Evolutionary conservation across 257 asterid genomes (phyloP).

Genomic region (Mentha longifolia): DNA sequence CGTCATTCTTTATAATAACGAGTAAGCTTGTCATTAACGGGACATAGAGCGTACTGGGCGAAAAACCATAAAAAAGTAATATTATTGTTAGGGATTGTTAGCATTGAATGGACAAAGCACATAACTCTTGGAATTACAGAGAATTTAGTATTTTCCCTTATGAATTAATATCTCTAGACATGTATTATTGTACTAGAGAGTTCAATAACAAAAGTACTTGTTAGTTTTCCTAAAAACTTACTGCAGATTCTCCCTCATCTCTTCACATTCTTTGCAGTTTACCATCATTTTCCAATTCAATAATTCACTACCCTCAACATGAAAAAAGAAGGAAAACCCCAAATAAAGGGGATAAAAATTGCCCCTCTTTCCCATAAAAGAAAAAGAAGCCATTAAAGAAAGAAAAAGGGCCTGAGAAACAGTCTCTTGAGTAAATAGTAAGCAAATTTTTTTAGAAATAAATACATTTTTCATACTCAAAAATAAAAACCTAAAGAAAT

Average conservation of each 20-base stretch:
- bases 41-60: neutral
- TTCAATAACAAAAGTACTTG: neutral
- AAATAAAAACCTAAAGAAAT: too few species aligned
- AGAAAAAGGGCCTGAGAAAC: constrained; percentile 6
- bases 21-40: too few species aligned
- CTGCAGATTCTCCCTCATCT: neutral
- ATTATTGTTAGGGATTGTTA: neutral
- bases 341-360: too few species aligned
- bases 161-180: neutral
- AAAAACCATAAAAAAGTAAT: neutral
- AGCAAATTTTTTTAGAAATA: too few species aligned
- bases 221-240: neutral
- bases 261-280: neutral
- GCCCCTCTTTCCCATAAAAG: constrained; percentile 14
- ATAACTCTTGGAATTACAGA: constrained; percentile 18
- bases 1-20: too few species aligned
- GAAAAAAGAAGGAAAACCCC: neutral
- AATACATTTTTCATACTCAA: too few species aligned
- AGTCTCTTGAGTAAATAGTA: constrained; percentile 39
- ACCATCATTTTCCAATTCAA: neutral
- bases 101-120: constrained; percentile 18
- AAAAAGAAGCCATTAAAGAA: neutral
- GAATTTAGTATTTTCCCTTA: neutral
- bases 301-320: neutral
- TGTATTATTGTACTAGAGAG: neutral